Evolutionary conservation across 1,284 basidiomycete genomes (phyloP), one percentile per base, ranked within the genome.

Genomic region (Kwoniella shivajii): DNA sequence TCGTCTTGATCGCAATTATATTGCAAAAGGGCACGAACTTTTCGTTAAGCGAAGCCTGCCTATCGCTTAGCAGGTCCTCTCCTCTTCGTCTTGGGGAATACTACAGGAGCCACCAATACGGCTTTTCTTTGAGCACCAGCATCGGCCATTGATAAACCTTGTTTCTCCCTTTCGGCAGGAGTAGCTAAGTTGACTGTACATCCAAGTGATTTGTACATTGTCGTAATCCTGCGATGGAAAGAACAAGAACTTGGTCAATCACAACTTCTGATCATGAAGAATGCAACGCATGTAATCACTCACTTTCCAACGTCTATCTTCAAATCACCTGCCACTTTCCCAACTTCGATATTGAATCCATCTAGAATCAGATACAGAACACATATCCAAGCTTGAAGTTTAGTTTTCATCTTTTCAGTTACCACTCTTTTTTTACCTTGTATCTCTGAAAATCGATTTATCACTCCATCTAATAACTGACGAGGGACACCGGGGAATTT

Each of bases 361-460:
- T 95, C 91, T 9, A 90, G 73, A 38, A 84, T 85, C 26, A 95
- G 82, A 69, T 87, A 90, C 0, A 93, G 79, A 0, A 88, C 86
- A 63, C 92, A 87, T 70, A 92, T 83, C 69, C 91, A 84, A 1
- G 88, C 84, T 44, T 92, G 76, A 1, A 95, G 80, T 65, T 84
- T 84, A 4, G 86, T 86, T 69, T 88, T 83, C 34, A 82, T 86
- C 54, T 84, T 82, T 4, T 86, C 82, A 1, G 92, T 95, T 31
- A 86, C 80, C 50, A 83, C 81, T n/a, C 83, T 79, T 57, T 87
- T 90, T 66, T 68, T 73, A 13, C 66, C 73, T 9, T 84, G 74
- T 0, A 78, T 81, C 76, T 94, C 90, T 0, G 90, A 86, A 76
- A 94, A 96, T 49, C 89, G 82, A 5, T 84, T 81, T n/a, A 91